Base-by-base conservation (phyloP, 2,329 filamentous ascomycete species). In the Cladosporium sphaerospermum region DNA sequence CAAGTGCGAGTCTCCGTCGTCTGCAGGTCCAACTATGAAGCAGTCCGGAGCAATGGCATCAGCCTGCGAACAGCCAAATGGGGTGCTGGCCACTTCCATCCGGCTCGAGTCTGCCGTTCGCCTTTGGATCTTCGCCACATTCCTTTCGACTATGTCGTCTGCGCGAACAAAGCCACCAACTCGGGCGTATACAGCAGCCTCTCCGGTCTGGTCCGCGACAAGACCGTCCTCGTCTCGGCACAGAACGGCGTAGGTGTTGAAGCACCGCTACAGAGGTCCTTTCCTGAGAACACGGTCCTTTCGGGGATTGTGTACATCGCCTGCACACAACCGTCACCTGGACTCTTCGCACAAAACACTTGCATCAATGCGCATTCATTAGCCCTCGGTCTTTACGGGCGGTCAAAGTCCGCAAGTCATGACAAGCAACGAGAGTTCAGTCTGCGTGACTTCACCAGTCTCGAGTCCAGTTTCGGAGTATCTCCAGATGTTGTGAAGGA, bases 191-290 rank as follows among this genome's bases (percentile, higher is more conserved):
- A 61, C 18, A 19, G 52, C 3, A 57, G 60, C 11, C 52, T 62
- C 4, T 47, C 44, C 9, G 45, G 42, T 2, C 45, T 56, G 4
- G 57, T 62, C 4, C 36, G 48, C 8, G 40, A 50, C 8, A 50
- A 54, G 5, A 63, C 61, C 2, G 54, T 57, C 2, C 41, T 63
- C 6, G 56, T 63, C 3, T 53, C 58, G 11, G 61, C 59, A 1
- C 61, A 63, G 39, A 63, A 63, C 45, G 61, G 61, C 2, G 57
- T 63, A 43, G 58, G 57, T 3, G 58, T 61, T 9, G 61, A 63
- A 46, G 53, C 43, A 4, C 59, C 61, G 3, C 39, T 63, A 6
- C 52, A 53, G 19, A 33, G 34, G 5, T 53, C 50, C 1, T 63
- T 63, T 14, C 59, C 54, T n/a, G 18, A 53, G 10, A 60, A 61